Evolutionary conservation across 495 filamentous ascomycete species (phyloP).

Genomic region (Xylaria acuta): DNA sequence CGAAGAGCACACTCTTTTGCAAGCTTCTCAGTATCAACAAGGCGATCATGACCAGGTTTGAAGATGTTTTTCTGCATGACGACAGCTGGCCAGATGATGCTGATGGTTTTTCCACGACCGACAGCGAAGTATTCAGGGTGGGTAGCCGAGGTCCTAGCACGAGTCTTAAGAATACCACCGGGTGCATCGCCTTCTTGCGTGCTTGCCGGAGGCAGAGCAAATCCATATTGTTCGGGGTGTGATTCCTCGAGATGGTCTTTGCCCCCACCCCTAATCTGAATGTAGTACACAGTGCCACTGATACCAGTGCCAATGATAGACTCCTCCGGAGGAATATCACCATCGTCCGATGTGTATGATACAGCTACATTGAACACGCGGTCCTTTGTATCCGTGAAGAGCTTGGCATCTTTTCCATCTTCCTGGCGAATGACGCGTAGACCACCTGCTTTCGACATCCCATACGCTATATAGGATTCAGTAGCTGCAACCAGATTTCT

Average conservation of each 20-base stretch:
- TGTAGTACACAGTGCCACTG: slow-evolving; percentile 94
- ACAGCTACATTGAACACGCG: slow-evolving; percentile 93
- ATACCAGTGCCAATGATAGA: slow-evolving; percentile 89
- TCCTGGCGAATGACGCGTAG: slow-evolving; percentile 93
- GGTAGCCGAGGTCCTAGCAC: slow-evolving; percentile 84
- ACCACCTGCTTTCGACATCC: slow-evolving; percentile 88
- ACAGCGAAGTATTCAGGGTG: slow-evolving; percentile 94
- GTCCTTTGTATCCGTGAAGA: slow-evolving; percentile 86
- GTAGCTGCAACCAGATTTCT: slow-evolving; percentile 89
- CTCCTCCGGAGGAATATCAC: slow-evolving; percentile 62
- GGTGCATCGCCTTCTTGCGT: slow-evolving; percentile 77
- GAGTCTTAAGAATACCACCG: slow-evolving; percentile 92
- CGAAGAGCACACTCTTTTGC: slow-evolving; percentile 83
- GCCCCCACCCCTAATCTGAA: slow-evolving; percentile 70
- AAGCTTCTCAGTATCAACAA: slow-evolving; percentile 83
- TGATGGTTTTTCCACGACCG: slow-evolving; percentile 92
- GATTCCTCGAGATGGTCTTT: slow-evolving; percentile 77
- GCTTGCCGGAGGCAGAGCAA: slow-evolving; percentile 82
- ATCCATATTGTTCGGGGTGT: slow-evolving; percentile 73
- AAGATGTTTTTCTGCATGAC: slow-evolving; percentile 73
- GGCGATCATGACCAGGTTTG: slow-evolving; percentile 71
- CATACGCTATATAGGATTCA: slow-evolving; percentile 91
- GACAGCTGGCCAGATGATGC: slow-evolving; percentile 83
- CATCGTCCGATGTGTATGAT: slow-evolving; percentile 62
- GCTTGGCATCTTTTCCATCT: slow-evolving; percentile 83